These are phyloP conservation scores for Dovyalis caffra DNA, from an alignment of 345 rosid genomes.

Conservation along the genomic window DNA sequence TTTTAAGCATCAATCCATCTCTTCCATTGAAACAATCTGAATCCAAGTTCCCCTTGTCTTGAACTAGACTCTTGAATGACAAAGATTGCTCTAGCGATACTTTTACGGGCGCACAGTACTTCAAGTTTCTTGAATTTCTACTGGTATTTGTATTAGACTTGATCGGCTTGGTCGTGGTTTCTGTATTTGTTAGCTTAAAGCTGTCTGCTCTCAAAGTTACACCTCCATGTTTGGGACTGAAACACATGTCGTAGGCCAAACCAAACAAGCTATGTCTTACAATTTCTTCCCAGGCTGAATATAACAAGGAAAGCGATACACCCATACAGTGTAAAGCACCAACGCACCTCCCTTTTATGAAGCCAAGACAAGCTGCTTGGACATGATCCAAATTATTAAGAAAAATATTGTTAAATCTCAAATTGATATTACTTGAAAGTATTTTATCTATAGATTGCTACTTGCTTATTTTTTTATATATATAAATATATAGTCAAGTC, in stretches of 20 bases:
- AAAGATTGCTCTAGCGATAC: constrained; percentile 23
- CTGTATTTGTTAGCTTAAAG: constrained; percentile 35
- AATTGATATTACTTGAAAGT: neutral
- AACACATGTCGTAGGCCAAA: constrained; percentile 20
- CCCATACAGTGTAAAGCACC: constrained; percentile 29
- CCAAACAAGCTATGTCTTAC: constrained; percentile 20
- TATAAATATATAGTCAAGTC: no score
- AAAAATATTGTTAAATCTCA: neutral
- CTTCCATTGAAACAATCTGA: constrained; percentile 3
- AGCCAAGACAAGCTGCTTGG: neutral
- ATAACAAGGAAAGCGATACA: constrained; percentile 36
- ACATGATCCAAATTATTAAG: constrained; percentile 20
- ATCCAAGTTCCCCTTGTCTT: constrained; percentile 16
- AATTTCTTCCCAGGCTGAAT: constrained; percentile 43
- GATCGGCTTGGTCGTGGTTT: constrained; percentile 31
- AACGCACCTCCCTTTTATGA: neutral
- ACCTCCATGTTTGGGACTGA: constrained; percentile 17
- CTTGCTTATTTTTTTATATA: no score
- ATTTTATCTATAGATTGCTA: no score
- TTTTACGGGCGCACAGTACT: constrained; percentile 31
- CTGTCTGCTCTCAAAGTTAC: constrained; percentile 26
- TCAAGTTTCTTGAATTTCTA: constrained; percentile 32
- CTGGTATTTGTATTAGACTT: constrained; percentile 2
- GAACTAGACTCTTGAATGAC: constrained; percentile 37
- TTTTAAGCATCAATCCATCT: constrained; percentile 11